Percentiles rank a stretch among this genome's conserved stretches.
phyloP scores from a whole-genome alignment of 2,329 filamentous ascomycete species.

The Hypoxylon sp. region DNA sequence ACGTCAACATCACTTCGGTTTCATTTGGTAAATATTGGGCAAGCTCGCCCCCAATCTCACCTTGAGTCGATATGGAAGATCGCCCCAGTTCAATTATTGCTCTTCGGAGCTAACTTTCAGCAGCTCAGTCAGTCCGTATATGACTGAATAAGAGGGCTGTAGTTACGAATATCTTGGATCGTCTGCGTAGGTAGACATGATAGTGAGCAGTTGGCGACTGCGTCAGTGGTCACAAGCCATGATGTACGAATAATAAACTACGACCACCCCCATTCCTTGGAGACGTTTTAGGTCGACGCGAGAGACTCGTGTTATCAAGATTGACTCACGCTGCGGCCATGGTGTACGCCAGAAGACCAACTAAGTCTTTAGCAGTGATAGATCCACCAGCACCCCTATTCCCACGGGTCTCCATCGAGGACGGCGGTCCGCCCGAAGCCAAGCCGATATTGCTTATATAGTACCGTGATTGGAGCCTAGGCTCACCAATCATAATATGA shows the following conservation, averaged over 20 bases:
- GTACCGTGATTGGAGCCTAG: conserved; percentile 11
- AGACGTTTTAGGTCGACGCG: background rate
- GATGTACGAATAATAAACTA: background rate
- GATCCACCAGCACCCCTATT: conserved; percentile 13
- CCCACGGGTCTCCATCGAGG: conserved; percentile 4
- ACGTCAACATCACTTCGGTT: conserved; percentile 10
- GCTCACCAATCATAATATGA: background rate
- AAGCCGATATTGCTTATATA: conserved; percentile 1
- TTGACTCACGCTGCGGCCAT: conserved; percentile 2
- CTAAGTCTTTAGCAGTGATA: conserved; percentile 10
- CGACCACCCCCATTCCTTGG: background rate
- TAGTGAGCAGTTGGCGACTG: background rate
- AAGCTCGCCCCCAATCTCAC: background rate
- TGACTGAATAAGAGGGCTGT: background rate
- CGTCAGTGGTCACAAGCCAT: background rate
- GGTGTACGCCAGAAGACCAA: background rate
- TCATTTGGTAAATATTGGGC: conserved; percentile 2
- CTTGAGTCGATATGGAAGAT: background rate
- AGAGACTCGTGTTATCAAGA: background rate
- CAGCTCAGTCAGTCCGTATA: background rate
- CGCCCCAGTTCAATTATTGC: background rate
- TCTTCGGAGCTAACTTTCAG: background rate
- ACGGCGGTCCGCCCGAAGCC: conserved; percentile 13
- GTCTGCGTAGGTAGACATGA: background rate
- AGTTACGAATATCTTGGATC: background rate